phyloP scores from a whole-genome alignment of 2,329 filamentous ascomycete species.

The Aspergillus jensenii region DNA sequence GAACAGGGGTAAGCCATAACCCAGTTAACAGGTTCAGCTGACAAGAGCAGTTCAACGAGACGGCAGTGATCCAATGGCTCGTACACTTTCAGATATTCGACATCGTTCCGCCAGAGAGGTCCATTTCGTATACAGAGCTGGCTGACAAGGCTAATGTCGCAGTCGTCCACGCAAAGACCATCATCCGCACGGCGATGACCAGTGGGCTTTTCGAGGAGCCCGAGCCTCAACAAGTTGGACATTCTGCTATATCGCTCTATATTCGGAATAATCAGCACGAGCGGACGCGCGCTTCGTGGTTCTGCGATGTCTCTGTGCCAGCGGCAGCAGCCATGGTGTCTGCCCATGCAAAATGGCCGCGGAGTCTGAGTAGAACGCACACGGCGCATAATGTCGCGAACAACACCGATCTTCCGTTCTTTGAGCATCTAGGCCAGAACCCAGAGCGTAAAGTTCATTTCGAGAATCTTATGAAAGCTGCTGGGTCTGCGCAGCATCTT shows the following conservation, averaged over 20 bases:
- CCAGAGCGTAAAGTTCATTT: constrained; percentile 49
- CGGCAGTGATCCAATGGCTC: constrained; percentile 25
- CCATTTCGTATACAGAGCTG: constrained; percentile 27
- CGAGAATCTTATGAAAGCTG: constrained; percentile 55
- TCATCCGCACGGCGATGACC: constrained; percentile 59
- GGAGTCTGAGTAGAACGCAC: constrained; percentile 18
- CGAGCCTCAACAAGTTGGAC: constrained; percentile 50
- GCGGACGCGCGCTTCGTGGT: constrained; percentile 56
- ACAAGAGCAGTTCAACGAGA: constrained; percentile 2
- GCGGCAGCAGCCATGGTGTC: constrained; percentile 18
- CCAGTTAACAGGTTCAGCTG: background rate
- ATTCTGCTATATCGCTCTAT: constrained; percentile 55
- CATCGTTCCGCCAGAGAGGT: constrained; percentile 24
- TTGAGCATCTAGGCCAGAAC: constrained; percentile 28
- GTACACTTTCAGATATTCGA: constrained; percentile 29
- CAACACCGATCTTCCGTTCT: constrained; percentile 30
- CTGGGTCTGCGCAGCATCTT: constrained; percentile 57
- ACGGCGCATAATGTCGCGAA: constrained; percentile 30
- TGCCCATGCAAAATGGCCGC: constrained; percentile 23
- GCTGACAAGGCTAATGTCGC: constrained; percentile 24
- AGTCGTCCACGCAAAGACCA: constrained; percentile 24
- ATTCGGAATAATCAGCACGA: constrained; percentile 29
- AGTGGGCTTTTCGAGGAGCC: constrained; percentile 57
- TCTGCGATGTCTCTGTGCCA: constrained; percentile 27
- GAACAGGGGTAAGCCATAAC: too few relatives aligned